Evolutionary conservation across 306 rosid genomes (phyloP).

Genomic region (Arachis hypogaea): DNA sequence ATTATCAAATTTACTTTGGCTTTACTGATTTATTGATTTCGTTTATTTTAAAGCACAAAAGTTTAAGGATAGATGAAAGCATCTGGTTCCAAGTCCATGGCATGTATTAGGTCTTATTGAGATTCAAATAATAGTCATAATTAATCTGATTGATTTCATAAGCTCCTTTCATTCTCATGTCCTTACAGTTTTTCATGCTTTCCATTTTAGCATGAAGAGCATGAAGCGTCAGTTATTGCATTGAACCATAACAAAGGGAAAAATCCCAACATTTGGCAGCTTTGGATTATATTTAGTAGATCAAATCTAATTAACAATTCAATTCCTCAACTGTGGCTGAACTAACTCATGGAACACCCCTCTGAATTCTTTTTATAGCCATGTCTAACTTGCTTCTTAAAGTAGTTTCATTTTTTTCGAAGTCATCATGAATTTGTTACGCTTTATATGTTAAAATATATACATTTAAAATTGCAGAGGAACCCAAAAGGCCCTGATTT

Average conservation of each 20-base stretch:
- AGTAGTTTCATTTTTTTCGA: neutral
- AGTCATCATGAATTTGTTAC: constrained; percentile 27
- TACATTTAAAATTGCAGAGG: constrained; percentile 57
- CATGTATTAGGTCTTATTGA: neutral
- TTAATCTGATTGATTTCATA: constrained; percentile 9
- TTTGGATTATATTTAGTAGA: constrained; percentile 19
- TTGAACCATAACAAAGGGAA: constrained; percentile 4
- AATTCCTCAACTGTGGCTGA: constrained; percentile 14
- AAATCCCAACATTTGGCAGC: constrained; percentile 17
- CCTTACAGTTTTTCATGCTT: neutral
- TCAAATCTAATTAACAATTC: constrained; percentile 10
- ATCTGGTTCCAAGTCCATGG: neutral
- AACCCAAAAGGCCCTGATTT: constrained; percentile 89
- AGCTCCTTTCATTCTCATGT: neutral
- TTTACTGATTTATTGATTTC: constrained; percentile 15
- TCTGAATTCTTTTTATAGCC: neutral
- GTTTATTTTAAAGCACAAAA: neutral
- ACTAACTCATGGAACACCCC: constrained; percentile 20
- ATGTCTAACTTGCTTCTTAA: neutral
- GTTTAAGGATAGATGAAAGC: constrained; percentile 32
- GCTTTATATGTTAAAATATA: neutral
- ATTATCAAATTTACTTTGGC: constrained; percentile 38
- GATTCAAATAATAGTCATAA: neutral
- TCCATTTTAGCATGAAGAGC: constrained; percentile 4
- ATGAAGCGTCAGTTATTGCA: constrained; percentile 17